Evolutionary conservation across 768 basidiomycete species (phyloP), one percentile per base, ranked within the genome.

Genomic region (Trametes cubensis): DNA sequence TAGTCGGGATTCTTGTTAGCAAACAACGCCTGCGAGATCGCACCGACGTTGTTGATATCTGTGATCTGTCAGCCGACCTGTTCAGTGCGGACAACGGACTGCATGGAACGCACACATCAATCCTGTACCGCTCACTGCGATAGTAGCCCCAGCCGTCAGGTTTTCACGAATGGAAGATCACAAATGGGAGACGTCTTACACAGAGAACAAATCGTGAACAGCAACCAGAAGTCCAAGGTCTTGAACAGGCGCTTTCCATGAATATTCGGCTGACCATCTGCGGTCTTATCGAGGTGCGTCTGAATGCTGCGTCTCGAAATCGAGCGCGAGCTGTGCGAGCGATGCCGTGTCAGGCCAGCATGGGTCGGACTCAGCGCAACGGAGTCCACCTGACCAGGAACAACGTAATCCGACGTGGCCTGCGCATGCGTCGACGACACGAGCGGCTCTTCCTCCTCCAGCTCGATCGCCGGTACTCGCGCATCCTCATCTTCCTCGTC

Each of bases 31-130:
- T 90, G 85, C 0, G 92, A 80, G 62, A 92, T 88, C 2, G 87
- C 83, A 17, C 92, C 90, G n/a, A 88, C 90, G 64, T 94, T 94
- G 72, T 93, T 94, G 74, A 94, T 94, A 69, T 87, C 88, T 89
- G 58, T 25, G 34, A 20, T 20, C 25, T 21, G 46, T 50, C 17
- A 57, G 18, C 25, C 39, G 1, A 38, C 14, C 39, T 58, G 26
- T 3, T 3, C 41, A 28, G 7, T 28, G 28, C 28, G 4, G 28
- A 20, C 17, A 20, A 30, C 30, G 20, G 3, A 20, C 14, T 13
- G 48, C 17, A 44, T 20, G 21, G 25, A 38, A 73, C 85, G 49
- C 67, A 88, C 87, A 92, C 87, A 90, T 91, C 41, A 92, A 59
- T 3, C 90, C 90, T 13, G 85, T 88, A 11, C 90, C 90, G 58